These are phyloP conservation scores for Aspergillus hortae DNA, from an alignment of 2,329 filamentous ascomycete genomes.

Conservation along the genomic window DNA sequence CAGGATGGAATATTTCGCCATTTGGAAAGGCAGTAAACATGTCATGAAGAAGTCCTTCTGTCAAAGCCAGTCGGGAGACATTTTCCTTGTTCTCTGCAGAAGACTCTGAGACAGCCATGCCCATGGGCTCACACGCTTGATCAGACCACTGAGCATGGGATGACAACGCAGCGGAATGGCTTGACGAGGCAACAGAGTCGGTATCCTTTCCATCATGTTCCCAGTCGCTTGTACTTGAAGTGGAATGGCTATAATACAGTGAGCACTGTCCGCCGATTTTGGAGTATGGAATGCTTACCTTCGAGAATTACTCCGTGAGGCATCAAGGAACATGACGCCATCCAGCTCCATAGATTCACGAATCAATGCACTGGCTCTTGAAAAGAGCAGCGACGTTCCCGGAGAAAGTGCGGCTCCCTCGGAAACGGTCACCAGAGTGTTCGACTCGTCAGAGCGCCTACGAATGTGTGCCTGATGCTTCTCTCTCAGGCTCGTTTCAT, in stretches of 20 bases:
- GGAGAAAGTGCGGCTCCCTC: slow-evolving; percentile 9
- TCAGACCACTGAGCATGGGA: slow-evolving; percentile 12
- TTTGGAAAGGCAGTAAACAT: slow-evolving; percentile 14
- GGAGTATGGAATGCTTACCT: slow-evolving; percentile 9
- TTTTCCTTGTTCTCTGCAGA: not conserved
- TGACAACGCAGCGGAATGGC: slow-evolving; percentile 6
- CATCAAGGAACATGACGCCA: slow-evolving; percentile 30
- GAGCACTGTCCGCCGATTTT: not conserved
- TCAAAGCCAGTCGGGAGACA: slow-evolving; percentile 1
- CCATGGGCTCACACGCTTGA: slow-evolving; percentile 13
- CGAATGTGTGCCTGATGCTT: slow-evolving; percentile 9
- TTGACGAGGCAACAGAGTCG: slow-evolving; percentile 1
- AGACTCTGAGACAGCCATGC: slow-evolving; percentile 4
- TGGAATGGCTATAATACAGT: slow-evolving; percentile 7
- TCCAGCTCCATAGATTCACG: slow-evolving; percentile 38
- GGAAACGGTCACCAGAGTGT: slow-evolving; percentile 10
- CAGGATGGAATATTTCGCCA: slow-evolving; percentile 14
- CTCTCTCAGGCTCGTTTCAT: not conserved
- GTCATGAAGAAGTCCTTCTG: slow-evolving; percentile 15
- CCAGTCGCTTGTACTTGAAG: slow-evolving; percentile 12
- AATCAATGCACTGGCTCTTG: slow-evolving; percentile 42
- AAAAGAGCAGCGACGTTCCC: slow-evolving; percentile 30
- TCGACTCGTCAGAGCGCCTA: slow-evolving; percentile 9
- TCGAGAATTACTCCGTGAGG: slow-evolving; percentile 17
- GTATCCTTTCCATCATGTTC: slow-evolving; percentile 6